These are phyloP conservation scores for Triangularia verruculosa DNA, from an alignment of 2,329 filamentous ascomycete species.

Conservation along the genomic window DNA sequence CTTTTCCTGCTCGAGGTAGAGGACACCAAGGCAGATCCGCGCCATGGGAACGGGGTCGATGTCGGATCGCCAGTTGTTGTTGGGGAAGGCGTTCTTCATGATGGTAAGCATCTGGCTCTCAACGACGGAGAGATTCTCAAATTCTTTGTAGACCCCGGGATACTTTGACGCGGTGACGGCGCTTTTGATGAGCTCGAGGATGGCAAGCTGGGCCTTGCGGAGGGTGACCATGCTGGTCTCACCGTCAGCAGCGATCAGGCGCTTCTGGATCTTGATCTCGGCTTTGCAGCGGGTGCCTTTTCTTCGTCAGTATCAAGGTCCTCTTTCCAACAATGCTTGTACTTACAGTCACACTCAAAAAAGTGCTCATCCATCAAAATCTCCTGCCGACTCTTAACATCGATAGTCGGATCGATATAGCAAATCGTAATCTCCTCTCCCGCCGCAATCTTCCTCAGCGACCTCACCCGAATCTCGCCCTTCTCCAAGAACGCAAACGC, in stretches of 20 bases:
- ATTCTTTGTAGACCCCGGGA: constrained; percentile 13
- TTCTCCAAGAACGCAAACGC: constrained; percentile 34
- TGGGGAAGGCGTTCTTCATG: constrained; percentile 18
- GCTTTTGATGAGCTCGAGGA: constrained; percentile 19
- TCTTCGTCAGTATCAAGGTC: neutral
- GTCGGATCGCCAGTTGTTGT: constrained; percentile 29
- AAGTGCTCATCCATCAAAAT: constrained; percentile 27
- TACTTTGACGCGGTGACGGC: constrained; percentile 16
- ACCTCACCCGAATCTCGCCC: constrained; percentile 31
- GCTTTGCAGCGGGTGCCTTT: constrained; percentile 28
- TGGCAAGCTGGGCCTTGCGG: constrained; percentile 19
- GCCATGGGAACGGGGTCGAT: constrained; percentile 31
- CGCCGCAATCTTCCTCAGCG: constrained; percentile 31
- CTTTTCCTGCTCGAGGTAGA: constrained; percentile 26
- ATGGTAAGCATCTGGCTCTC: constrained; percentile 23
- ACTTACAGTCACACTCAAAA: constrained; percentile 32
- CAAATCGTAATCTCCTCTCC: constrained; percentile 37
- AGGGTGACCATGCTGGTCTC: constrained; percentile 18
- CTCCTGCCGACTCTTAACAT: constrained; percentile 25
- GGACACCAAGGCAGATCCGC: constrained; percentile 25
- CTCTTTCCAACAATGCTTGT: no score
- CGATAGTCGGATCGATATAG: constrained; percentile 31
- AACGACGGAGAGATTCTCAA: constrained; percentile 20
- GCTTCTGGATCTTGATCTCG: constrained; percentile 25
- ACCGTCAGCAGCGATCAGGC: constrained; percentile 7